Percentiles rank a stretch among this genome's conserved stretches.
Conservation (phyloP, 2,329 filamentous ascomycete species). For the Aspergillus alliaceus region DNA sequence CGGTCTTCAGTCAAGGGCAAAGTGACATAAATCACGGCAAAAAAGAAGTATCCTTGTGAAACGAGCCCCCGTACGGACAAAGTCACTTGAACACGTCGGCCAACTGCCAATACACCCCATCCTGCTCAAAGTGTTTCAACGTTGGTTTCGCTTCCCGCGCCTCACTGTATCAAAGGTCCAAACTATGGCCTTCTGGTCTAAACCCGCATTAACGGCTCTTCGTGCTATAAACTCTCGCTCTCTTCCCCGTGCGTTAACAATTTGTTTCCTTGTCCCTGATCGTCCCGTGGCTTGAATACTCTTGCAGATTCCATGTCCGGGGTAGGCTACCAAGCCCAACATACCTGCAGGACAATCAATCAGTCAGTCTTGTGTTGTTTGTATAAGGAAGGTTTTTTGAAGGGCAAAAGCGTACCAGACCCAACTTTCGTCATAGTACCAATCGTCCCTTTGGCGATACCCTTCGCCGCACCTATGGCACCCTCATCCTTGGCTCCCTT, state of each 20-base stretch:
- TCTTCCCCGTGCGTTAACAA: slow-evolving; percentile 20
- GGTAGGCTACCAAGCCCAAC: slow-evolving; percentile 34
- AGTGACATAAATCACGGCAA: too few relatives aligned
- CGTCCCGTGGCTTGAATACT: slow-evolving; percentile 27
- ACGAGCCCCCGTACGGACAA: too few relatives aligned
- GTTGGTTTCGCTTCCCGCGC: too few relatives aligned
- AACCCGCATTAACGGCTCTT: too few relatives aligned
- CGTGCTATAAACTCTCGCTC: slow-evolving; percentile 16
- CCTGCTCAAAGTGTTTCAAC: too few relatives aligned
- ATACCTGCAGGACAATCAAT: slow-evolving; percentile 13
- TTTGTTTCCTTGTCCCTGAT: slow-evolving; percentile 24
- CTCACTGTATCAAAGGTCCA: too few relatives aligned
- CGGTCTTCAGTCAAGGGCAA: too few relatives aligned
- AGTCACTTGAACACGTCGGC: too few relatives aligned
- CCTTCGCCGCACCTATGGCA: slow-evolving; percentile 31
- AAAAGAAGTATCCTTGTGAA: too few relatives aligned
- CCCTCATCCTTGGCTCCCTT: slow-evolving; percentile 35
- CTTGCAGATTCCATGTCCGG: slow-evolving; percentile 32
- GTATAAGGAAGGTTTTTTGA: too few relatives aligned
- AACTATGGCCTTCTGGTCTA: too few relatives aligned
- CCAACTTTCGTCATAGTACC: slow-evolving; percentile 24
- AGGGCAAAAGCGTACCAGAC: slow-evolving; percentile 5
- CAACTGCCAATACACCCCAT: too few relatives aligned
- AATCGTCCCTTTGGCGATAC: slow-evolving; percentile 34
- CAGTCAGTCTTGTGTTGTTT: not conserved